A percentile compares a stretch with the other conserved stretches of the same genome.
phyloP scores from a whole-genome alignment of 2,329 filamentous ascomycete species.

The Talaromyces sp. region DNA sequence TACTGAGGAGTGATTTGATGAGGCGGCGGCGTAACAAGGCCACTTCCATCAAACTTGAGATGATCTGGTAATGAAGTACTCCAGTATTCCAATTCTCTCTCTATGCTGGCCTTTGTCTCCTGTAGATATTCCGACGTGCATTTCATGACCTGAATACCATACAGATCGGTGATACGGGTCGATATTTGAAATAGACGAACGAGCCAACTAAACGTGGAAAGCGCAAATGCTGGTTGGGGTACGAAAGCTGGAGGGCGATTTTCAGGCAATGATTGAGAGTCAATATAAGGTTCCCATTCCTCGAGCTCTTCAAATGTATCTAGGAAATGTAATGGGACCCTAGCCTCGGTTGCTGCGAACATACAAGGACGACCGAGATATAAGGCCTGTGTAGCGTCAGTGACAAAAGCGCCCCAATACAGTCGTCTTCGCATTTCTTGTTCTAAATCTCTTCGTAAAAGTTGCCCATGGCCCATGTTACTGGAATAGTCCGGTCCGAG shows the following conservation, averaged over 20 bases:
- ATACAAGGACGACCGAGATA: background rate
- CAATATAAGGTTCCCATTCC: constrained; percentile 21
- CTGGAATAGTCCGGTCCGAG: background rate
- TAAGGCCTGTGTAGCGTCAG: background rate
- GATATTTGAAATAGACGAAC: background rate
- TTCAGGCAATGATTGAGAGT: constrained; percentile 11
- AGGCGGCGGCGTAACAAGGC: background rate
- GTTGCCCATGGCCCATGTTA: background rate
- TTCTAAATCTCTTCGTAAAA: background rate
- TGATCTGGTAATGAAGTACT: background rate
- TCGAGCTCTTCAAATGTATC: constrained; percentile 23
- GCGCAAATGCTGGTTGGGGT: background rate
- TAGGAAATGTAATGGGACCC: constrained; percentile 22
- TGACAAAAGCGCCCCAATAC: background rate
- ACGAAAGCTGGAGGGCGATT: background rate
- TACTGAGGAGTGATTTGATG: background rate
- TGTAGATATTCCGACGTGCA: background rate
- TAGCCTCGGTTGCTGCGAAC: background rate
- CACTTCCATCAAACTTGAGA: background rate
- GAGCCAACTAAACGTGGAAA: background rate
- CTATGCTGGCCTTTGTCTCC: background rate
- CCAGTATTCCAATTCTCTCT: background rate
- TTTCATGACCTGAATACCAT: background rate
- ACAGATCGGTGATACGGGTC: background rate
- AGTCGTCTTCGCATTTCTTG: background rate